Conservation (phyloP, 352 stramenopile species). For the Proteromonas lacertae region DNA sequence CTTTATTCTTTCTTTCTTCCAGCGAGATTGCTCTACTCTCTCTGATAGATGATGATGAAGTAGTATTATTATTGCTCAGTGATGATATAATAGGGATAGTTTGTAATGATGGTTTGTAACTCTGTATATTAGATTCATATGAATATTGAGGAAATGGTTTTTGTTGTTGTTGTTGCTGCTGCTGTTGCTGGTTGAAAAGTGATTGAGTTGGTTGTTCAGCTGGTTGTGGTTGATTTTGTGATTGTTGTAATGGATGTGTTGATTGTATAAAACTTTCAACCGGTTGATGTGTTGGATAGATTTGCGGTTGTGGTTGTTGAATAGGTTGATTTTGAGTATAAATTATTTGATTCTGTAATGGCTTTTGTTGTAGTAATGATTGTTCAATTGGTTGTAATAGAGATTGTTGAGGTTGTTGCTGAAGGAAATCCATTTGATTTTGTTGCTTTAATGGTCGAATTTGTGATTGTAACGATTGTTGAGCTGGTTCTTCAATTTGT, state of each 20-base stretch:
- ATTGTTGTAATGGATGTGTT: not conserved
- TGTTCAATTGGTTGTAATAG: not conserved
- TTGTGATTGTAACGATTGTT: not conserved
- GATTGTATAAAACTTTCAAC: not conserved
- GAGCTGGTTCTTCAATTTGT: not conserved
- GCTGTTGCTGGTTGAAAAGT: not conserved
- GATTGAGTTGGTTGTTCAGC: not conserved
- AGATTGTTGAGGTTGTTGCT: not conserved
- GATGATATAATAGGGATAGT: not conserved
- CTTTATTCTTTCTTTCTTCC: too few relatives aligned
- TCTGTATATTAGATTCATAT: not conserved
- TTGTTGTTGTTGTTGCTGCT: slow-evolving; percentile 1
- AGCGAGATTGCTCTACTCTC: too few relatives aligned
- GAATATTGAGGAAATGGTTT: not conserved
- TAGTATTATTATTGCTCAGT: not conserved
- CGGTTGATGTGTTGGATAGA: not conserved
- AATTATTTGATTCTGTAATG: not conserved
- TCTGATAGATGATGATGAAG: too few relatives aligned
- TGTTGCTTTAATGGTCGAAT: not conserved
- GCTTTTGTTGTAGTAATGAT: not conserved
- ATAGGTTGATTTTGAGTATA: not conserved
- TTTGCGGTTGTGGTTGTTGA: slow-evolving; percentile 1
- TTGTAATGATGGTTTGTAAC: not conserved
- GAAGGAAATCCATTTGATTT: not conserved
- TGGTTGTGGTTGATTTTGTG: slow-evolving; percentile 1